Evolutionary conservation across 192 early-diverging fungal species (phyloP), one percentile per base, ranked within the genome.

Genomic region (Helicostylum pulchrum): DNA sequence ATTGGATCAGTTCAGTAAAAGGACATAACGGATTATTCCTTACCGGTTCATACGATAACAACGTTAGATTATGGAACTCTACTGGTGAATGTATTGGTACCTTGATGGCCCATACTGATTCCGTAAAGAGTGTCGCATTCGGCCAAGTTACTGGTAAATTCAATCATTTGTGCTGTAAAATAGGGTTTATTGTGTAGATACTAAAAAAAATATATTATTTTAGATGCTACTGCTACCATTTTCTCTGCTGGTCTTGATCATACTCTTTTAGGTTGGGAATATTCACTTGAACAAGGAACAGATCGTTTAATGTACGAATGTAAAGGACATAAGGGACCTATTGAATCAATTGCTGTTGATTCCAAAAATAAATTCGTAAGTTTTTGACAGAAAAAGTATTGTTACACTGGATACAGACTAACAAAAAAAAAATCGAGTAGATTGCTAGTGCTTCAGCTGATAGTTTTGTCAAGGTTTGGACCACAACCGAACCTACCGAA

Each of bases 1-100:
- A 98, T 73, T 98, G 96, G 96, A 89, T 98, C 64, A 88, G 88
- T 63, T 87, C 88, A 23, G 90, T 92, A 7, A 73, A 83, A 56
- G 73, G 70, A 34, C 19, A 39, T 11, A 21, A 23, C 36, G 71
- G 78, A 42, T 67, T 75, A 31, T 88, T 92, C 62, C 78, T 91
- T 61, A 90, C 91, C 14, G 90, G 90, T 30, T 90, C 91, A 15
- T 95, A 91, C 70, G 95, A 97, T 73, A 87, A 87, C 53, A 75
- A 83, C 34, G 88, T 91, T 44, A 84, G 94, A 19, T 71, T 97
- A 57, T 95, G 93, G 92, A 89, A 90, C 64, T 77, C 79, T 57
- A 86, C 87, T 39, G 85, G 85, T 68, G 83, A 89, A 77, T 86
- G 85, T 66, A 77, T 80, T 49, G 68, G 76, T 47, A 85, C 85